Percentiles rank a stretch among this genome's conserved stretches.
Conservation (phyloP, 345 rosid genomes). For the Bruguiera sexangula region DNA sequence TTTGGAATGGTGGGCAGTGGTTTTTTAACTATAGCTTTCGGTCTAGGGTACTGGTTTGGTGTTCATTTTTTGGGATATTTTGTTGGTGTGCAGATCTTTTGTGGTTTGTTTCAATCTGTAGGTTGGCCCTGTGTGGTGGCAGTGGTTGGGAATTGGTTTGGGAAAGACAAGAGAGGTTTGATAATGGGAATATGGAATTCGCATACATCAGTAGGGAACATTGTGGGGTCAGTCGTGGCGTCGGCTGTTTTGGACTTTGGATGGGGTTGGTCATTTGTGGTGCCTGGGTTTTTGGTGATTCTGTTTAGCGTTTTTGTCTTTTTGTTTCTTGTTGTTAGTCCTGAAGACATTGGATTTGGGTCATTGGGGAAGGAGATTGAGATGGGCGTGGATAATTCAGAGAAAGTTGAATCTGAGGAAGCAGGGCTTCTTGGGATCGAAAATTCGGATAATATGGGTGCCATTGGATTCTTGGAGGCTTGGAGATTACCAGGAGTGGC, state of each 20-base stretch:
- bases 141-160: slow-evolving; percentile 87
- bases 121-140: slow-evolving; percentile 99
- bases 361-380: slow-evolving; percentile 46
- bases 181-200: slow-evolving; percentile 94
- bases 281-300: slow-evolving; percentile 70
- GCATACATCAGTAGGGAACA: slow-evolving; percentile 81
- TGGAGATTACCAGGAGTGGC: slow-evolving; percentile 94
- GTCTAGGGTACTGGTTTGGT: slow-evolving; percentile 79
- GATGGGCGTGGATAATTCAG: slow-evolving; percentile 45
- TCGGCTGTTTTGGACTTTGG: slow-evolving; percentile 75
- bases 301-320: slow-evolving; percentile 59
- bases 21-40: slow-evolving; percentile 57
- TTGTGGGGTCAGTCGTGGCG: slow-evolving; percentile 74
- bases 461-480: slow-evolving; percentile 79
- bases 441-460: slow-evolving; percentile 32
- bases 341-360: slow-evolving; percentile 65
- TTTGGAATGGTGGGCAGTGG: slow-evolving; percentile 95
- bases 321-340: slow-evolving; percentile 62
- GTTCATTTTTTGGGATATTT: slow-evolving; percentile 56
- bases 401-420: slow-evolving; percentile 54
- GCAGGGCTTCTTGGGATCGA: slow-evolving; percentile 40
- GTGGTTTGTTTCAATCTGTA: slow-evolving; percentile 87
- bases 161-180: slow-evolving; percentile 86
- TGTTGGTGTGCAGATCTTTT: slow-evolving; percentile 60
- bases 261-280: slow-evolving; percentile 96